These are phyloP conservation scores for Leccinum aurantiacum DNA, from an alignment of 768 basidiomycete genomes.

Conservation along the genomic window DNA sequence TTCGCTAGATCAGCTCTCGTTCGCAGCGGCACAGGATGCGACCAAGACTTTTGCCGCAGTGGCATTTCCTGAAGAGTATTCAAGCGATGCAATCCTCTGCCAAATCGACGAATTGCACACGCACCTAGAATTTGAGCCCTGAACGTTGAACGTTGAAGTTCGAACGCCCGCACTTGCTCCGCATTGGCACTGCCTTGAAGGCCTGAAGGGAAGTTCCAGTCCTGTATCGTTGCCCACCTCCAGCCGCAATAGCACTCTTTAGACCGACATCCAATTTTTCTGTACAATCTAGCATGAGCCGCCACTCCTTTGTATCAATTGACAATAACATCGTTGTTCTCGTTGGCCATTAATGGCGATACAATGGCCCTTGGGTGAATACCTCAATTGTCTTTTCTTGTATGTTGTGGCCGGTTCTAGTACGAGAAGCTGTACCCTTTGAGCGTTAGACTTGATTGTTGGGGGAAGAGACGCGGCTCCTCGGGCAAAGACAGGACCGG, in stretches of 20 bases:
- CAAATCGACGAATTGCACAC: constrained; percentile 27
- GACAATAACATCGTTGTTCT: constrained; percentile 9
- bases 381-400: constrained; percentile 15
- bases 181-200: background rate
- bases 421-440: constrained; percentile 10
- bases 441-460: background rate
- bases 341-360: constrained; percentile 1
- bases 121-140: constrained; percentile 15
- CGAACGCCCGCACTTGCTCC: constrained; percentile 4
- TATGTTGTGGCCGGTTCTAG: constrained; percentile 4
- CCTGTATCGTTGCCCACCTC: background rate
- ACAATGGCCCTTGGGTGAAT: constrained; percentile 7
- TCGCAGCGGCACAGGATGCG: background rate
- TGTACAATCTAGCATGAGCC: constrained; percentile 2
- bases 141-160: constrained; percentile 4
- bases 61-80: background rate
- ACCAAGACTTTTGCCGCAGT: background rate
- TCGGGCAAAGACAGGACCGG: constrained; percentile 10
- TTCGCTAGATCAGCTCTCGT: constrained; percentile 23
- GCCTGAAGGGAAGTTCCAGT: background rate
- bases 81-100: constrained; percentile 2
- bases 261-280: background rate
- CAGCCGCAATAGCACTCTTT: constrained; percentile 2
- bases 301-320: constrained; percentile 10
- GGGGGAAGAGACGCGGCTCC: background rate